Evolutionary conservation across 306 rosid species (phyloP), one percentile per base, ranked within the genome.

Genomic region (Glycine latifolia): DNA sequence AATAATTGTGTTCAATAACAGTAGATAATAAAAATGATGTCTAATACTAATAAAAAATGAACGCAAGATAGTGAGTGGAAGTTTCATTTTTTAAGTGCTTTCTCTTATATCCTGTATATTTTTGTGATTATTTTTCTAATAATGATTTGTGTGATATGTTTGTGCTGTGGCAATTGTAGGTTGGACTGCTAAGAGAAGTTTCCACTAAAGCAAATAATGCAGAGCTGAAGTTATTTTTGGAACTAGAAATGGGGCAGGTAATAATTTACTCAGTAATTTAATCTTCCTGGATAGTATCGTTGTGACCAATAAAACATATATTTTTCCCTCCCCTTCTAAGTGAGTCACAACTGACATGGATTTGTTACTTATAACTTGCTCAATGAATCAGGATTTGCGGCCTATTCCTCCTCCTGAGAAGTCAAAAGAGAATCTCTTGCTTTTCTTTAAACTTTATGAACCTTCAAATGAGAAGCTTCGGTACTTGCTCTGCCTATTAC

Each of bases 361-460:
- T 37, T 66, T 72, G 35, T 79, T 87, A 53, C 15, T 26, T 26
- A 26, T 26, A 26, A 26, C 17, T 77, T 73, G 65, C 55, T 46
- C 56, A 73, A 67, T 87, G 76, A 77, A 73, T 81, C 87, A 95
- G 98, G 99, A 93, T 82, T 65, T 88, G 63, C 86, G 39, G 69
- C 91, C 97, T 66, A 80, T 95, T 79, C 70, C 89, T 85, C 99
- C 89, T 11, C 92, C 89, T 4, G 93, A 77, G 76, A 95, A 87
- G 85, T 83, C 88, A 33, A 95, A 91, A 85, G 99, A 95, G 8
- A 95, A 95, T 44, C 82, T 92, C 69, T 80, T 95, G 3, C 90
- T 93, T 46, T 95, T 95, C 87, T 91, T 95, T 78, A 95, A 95
- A 88, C 85, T 91, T 72, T 95, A 93, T 87, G 91, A 91, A 68